A percentile compares a stretch with the other conserved stretches of the same genome.
These are phyloP conservation scores for Trichoderma asperellum DNA, from an alignment of 2,329 filamentous ascomycete genomes.

Conservation along the genomic window DNA sequence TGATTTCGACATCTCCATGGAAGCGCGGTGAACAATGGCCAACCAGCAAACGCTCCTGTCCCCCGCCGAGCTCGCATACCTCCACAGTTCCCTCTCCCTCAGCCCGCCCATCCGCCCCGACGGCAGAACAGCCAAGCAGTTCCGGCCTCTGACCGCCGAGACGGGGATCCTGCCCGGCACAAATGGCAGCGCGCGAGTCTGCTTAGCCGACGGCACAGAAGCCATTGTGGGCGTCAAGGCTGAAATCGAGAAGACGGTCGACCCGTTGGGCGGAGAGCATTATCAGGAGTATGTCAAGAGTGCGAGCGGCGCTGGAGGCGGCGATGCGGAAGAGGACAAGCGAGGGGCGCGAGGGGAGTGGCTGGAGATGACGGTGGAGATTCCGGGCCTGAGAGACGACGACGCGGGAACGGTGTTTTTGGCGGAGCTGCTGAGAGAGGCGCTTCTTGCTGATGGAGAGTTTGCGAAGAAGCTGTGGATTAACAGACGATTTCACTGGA, in stretches of 20 bases:
- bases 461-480: constrained; percentile 78
- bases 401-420: constrained; percentile 88
- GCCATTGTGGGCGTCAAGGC: constrained; percentile 95
- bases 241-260: constrained; percentile 77
- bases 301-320: constrained; percentile 43
- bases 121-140: constrained; percentile 79
- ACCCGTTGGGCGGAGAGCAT: constrained; percentile 35
- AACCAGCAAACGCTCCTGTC: constrained; percentile 78
- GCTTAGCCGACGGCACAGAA: constrained; percentile 93
- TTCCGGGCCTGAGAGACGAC: constrained; percentile 88
- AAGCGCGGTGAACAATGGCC: constrained; percentile 54
- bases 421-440: constrained; percentile 85
- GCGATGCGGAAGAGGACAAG: constrained; percentile 46
- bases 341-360: constrained; percentile 64
- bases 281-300: constrained; percentile 31
- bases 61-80: constrained; percentile 93
- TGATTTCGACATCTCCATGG: not conserved
- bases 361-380: constrained; percentile 90
- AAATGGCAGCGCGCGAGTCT: constrained; percentile 91
- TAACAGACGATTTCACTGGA: constrained; percentile 93
- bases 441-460: constrained; percentile 72
- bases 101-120: constrained; percentile 87
- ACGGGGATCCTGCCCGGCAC: constrained; percentile 85
- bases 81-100: constrained; percentile 83
- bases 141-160: constrained; percentile 88